These are phyloP conservation scores for Microdochium bolleyi DNA, from an alignment of 2,329 filamentous ascomycete species.

Conservation along the genomic window DNA sequence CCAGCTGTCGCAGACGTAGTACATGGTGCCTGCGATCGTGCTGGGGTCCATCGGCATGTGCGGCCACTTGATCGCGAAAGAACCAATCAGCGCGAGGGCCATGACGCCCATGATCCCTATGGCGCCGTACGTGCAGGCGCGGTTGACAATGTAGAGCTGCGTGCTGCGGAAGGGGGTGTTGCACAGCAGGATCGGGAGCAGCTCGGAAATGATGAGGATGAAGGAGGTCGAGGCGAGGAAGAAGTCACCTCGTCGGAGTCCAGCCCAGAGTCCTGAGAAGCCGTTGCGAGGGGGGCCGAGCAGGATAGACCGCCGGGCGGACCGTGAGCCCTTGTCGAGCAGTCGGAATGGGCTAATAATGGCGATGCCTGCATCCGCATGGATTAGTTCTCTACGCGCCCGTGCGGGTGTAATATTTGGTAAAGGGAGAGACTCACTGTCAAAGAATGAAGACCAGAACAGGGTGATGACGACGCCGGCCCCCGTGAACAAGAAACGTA, in stretches of 20 bases:
- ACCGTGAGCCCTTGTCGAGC: conserved; percentile 16
- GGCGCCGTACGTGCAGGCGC: conserved; percentile 21
- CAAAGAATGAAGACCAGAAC: conserved; percentile 27
- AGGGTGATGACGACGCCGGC: conserved; percentile 27
- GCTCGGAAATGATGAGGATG: conserved; percentile 25
- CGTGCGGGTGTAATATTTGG: not conserved
- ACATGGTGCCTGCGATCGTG: conserved; percentile 6
- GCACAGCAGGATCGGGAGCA: conserved; percentile 27
- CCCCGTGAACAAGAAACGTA: conserved; percentile 29
- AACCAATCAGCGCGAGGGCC: conserved; percentile 21
- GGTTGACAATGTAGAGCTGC: conserved; percentile 21
- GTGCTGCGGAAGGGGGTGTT: conserved; percentile 28
- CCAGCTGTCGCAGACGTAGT: conserved; percentile 4
- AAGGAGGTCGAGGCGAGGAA: conserved; percentile 22
- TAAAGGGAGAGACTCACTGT: conserved; percentile 17
- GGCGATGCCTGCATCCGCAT: conserved; percentile 18
- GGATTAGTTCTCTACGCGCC: not conserved
- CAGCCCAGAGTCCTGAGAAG: conserved; percentile 22
- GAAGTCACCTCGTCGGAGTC: conserved; percentile 20
- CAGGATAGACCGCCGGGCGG: conserved; percentile 22
- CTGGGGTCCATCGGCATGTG: conserved; percentile 7
- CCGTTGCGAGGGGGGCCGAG: conserved; percentile 21
- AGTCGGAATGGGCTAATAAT: conserved; percentile 27
- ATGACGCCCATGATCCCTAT: conserved; percentile 25
- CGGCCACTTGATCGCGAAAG: conserved; percentile 21